phyloP scores from a whole-genome alignment of 2,329 filamentous ascomycete genomes.

The Dryadomyces quercus-mongolicae region DNA sequence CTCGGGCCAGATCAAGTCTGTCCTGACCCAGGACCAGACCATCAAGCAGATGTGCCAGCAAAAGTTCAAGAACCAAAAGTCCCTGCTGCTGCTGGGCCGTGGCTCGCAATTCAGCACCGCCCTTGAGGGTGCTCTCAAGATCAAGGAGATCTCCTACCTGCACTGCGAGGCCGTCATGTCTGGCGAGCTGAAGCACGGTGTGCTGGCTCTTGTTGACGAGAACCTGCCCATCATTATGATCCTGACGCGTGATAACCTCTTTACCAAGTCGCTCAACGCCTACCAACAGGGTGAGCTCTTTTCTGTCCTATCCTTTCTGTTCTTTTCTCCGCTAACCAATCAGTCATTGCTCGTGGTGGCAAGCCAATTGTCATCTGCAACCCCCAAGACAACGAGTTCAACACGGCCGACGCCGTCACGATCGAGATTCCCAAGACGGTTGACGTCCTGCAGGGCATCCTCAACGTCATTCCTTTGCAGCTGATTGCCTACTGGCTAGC shows the following conservation, averaged over 20 bases:
- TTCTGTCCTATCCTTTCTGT: background rate
- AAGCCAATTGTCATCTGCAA: constrained; percentile 99
- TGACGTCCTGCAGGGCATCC: constrained; percentile 86
- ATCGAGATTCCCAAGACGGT: constrained; percentile 96
- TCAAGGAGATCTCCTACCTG: constrained; percentile 99
- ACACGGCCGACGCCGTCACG: constrained; percentile 77
- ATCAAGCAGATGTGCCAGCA: constrained; percentile 92
- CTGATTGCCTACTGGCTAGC: constrained; percentile 98
- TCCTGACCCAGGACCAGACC: constrained; percentile 78
- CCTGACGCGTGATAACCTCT: constrained; percentile 87
- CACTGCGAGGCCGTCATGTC: constrained; percentile 99
- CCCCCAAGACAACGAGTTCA: constrained; percentile 77
- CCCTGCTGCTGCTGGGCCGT: constrained; percentile 80
- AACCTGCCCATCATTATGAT: constrained; percentile 99
- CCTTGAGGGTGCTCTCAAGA: constrained; percentile 94
- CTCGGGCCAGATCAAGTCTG: constrained; percentile 82
- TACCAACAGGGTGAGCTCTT: constrained; percentile 75
- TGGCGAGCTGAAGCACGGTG: constrained; percentile 97
- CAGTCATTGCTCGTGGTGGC: constrained; percentile 87
- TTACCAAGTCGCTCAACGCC: constrained; percentile 97
- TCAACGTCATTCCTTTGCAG: constrained; percentile 96
- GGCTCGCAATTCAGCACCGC: constrained; percentile 96
- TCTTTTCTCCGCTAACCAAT: constrained; percentile 1
- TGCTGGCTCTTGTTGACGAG: constrained; percentile 93
- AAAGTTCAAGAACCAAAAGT: constrained; percentile 96